phyloP scores from a whole-genome alignment of 371 early-diverging fungal species.

The Apophysomyces sp. region DNA sequence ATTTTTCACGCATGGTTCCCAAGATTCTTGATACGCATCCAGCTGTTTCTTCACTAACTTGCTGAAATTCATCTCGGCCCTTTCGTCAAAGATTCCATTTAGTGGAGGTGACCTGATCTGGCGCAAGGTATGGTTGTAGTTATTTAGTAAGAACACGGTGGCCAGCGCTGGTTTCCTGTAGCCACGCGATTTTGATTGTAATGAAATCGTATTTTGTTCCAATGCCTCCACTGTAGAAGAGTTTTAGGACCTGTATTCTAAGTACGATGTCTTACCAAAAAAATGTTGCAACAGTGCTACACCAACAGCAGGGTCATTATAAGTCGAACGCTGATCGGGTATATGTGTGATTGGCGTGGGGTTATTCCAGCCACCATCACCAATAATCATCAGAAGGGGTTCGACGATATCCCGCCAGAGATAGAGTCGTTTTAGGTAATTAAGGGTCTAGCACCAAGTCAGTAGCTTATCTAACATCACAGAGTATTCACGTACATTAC shows the following conservation, averaged over 20 bases:
- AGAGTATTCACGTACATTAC: conserved; percentile 55
- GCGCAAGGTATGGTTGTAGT: conserved; percentile 76
- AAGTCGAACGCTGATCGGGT: conserved; percentile 5
- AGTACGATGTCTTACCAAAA: conserved; percentile 21
- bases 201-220: conserved; percentile 57
- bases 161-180: conserved; percentile 80
- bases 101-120: conserved; percentile 61
- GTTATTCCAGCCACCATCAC: conserved; percentile 66
- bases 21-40: conserved; percentile 68
- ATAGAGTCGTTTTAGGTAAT: conserved; percentile 61
- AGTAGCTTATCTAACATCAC: not conserved
- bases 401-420: conserved; percentile 60
- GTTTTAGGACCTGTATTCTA: not conserved
- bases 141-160: conserved; percentile 79
- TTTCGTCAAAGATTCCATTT: conserved; percentile 53
- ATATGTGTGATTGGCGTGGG: conserved; percentile 15
- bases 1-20: conserved; percentile 73
- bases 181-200: conserved; percentile 67
- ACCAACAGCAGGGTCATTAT: conserved; percentile 25
- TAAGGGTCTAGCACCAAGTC: conserved; percentile 48
- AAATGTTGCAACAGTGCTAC: conserved; percentile 30
- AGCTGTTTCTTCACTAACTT: conserved; percentile 59
- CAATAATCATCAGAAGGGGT: conserved; percentile 53
- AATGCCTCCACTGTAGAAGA: conserved; percentile 52
- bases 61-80: conserved; percentile 58